Evolutionary conservation across 2,329 filamentous ascomycete species (phyloP).

Genomic region (Talaromyces islandicus): DNA sequence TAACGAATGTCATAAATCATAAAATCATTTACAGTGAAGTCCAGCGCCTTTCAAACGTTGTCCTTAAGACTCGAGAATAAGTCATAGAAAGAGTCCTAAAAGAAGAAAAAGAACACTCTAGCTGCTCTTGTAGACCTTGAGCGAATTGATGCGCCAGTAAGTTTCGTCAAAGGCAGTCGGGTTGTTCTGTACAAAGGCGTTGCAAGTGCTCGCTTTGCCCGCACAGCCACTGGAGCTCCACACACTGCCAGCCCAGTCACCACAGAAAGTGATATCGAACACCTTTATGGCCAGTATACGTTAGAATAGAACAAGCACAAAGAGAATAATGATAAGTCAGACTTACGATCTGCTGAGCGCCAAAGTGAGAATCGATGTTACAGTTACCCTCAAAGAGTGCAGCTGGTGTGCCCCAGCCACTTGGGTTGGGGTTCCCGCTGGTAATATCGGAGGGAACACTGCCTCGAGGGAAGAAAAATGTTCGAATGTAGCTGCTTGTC

Average conservation of each 20-base stretch:
- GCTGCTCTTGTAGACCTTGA: conserved; percentile 53
- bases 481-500: conserved; percentile 39
- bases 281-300: conserved; percentile 35
- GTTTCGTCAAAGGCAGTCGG: conserved; percentile 63
- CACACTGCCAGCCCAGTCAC: conserved; percentile 48
- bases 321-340: not conserved
- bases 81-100: not conserved
- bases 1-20: not conserved
- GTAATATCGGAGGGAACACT: conserved; percentile 41
- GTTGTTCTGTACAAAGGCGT: conserved; percentile 65
- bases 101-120: not conserved
- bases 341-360: not conserved
- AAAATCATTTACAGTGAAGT: not conserved
- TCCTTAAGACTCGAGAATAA: not conserved
- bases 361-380: not conserved
- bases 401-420: conserved; percentile 40
- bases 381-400: conserved; percentile 32
- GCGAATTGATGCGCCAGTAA: conserved; percentile 71
- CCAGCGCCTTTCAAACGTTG: not conserved
- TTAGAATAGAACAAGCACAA: conserved; percentile 28
- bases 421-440: conserved; percentile 37
- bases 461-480: conserved; percentile 45
- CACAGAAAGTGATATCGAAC: conserved; percentile 50
- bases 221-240: conserved; percentile 46
- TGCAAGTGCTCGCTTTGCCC: conserved; percentile 62